phyloP scores from a whole-genome alignment of 2,329 filamentous ascomycete species.

The Trichophyton verrucosum region DNA sequence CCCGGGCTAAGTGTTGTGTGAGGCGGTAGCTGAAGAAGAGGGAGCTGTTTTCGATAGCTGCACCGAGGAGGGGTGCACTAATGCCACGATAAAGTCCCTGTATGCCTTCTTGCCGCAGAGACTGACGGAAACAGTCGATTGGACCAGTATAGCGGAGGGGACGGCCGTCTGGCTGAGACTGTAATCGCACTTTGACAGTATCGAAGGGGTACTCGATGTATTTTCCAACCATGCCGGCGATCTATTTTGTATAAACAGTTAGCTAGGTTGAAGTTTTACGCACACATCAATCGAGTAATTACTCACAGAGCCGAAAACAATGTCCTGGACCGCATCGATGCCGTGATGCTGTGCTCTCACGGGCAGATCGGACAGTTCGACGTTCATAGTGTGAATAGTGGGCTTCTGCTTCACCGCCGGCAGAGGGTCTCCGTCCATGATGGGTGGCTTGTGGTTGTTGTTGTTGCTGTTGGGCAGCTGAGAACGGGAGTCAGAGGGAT shows the following conservation, averaged over 20 bases:
- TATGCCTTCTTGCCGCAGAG: constrained; percentile 65
- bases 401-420: constrained; percentile 20
- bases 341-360: constrained; percentile 33
- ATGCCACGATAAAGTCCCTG: constrained; percentile 81
- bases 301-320: constrained; percentile 73
- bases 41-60: constrained; percentile 81
- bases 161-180: constrained; percentile 80
- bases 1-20: constrained; percentile 49
- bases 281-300: constrained; percentile 1
- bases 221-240: constrained; percentile 80
- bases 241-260: constrained; percentile 33
- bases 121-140: constrained; percentile 85
- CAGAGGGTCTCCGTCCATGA: constrained; percentile 16
- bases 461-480: not conserved
- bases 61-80: constrained; percentile 77
- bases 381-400: constrained; percentile 25
- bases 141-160: constrained; percentile 76
- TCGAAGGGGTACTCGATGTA: constrained; percentile 98
- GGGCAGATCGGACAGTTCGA: constrained; percentile 30
- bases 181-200: constrained; percentile 91
- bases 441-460: not conserved
- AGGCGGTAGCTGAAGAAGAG: constrained; percentile 84
- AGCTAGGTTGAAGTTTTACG: not conserved
- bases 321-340: constrained; percentile 66
- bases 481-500: not conserved